Evolutionary conservation across 306 rosid species (phyloP).

Genomic region (Albizia julibrissin): DNA sequence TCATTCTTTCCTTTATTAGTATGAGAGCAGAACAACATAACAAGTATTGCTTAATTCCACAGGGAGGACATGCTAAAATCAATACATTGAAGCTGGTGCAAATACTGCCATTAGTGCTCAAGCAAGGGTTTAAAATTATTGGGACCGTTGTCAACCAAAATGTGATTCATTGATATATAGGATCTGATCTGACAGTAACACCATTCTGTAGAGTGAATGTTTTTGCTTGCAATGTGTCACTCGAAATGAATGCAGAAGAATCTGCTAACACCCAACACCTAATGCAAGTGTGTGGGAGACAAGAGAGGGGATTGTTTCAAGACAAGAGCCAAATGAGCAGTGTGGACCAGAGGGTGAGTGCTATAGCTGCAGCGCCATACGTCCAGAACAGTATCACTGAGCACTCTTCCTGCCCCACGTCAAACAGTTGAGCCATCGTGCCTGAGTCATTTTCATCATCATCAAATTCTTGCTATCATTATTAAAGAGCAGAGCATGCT

Average conservation of each 20-base stretch:
- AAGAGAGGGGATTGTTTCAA: not conserved
- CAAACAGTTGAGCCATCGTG: constrained; percentile 82
- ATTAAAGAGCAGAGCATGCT: not conserved
- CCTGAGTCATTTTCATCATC: constrained; percentile 42
- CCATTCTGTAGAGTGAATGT: not conserved
- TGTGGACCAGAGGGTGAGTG: constrained; percentile 87
- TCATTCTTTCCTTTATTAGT: not conserved
- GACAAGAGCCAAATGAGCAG: constrained; percentile 63
- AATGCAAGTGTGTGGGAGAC: not conserved
- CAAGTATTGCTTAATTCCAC: not conserved
- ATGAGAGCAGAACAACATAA: not conserved
- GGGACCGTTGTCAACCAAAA: not conserved
- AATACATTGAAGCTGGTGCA: no score
- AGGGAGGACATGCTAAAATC: not conserved
- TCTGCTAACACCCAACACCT: not conserved
- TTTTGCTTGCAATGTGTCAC: not conserved
- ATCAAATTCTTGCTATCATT: no score
- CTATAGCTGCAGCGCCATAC: constrained; percentile 63
- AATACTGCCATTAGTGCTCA: no score
- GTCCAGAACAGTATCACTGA: constrained; percentile 85
- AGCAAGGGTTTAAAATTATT: not conserved
- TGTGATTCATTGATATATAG: not conserved
- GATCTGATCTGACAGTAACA: not conserved
- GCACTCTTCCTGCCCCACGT: constrained; percentile 87
- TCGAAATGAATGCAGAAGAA: not conserved